Evolutionary conservation across 225 moss, liverwort and hornwort species (phyloP).

Genomic region (Bryum argenteum): DNA sequence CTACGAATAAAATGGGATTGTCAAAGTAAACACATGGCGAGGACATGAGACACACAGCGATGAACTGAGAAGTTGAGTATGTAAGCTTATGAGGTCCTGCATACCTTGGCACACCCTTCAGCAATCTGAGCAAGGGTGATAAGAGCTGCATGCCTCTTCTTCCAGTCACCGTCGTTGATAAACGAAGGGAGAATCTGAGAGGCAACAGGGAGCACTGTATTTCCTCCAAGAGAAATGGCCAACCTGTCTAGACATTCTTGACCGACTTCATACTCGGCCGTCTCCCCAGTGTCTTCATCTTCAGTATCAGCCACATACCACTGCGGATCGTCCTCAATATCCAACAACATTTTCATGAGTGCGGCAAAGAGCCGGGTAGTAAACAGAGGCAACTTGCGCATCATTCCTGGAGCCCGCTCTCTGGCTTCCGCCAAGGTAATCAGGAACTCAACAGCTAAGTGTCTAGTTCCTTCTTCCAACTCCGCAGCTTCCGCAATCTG

Average conservation of each 20-base stretch:
- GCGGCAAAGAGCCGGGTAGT: constrained; percentile 78
- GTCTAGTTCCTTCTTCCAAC: constrained; percentile 94
- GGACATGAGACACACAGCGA: not conserved
- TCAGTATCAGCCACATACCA: constrained; percentile 96
- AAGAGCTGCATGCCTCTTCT: constrained; percentile 93
- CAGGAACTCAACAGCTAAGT: constrained; percentile 91
- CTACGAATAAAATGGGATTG: not conserved
- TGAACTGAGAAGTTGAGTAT: not conserved
- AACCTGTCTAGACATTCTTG: constrained; percentile 95
- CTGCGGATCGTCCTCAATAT: constrained; percentile 83
- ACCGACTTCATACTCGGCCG: constrained; percentile 94
- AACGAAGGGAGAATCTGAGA: constrained; percentile 82
- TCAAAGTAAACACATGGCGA: constrained; percentile 1
- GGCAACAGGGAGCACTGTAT: constrained; percentile 92
- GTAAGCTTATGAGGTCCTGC: constrained; percentile 1
- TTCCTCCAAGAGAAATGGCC: constrained; percentile 97
- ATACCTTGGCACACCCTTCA: constrained; percentile 98
- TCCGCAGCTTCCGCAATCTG: constrained; percentile 91
- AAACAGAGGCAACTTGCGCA: constrained; percentile 89
- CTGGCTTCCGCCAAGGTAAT: constrained; percentile 94
- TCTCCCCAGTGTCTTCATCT: constrained; percentile 87
- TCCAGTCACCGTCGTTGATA: constrained; percentile 81
- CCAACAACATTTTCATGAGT: constrained; percentile 91
- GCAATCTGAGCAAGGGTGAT: constrained; percentile 98
- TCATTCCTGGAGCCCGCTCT: constrained; percentile 98